Percentiles rank a stretch among this genome's conserved stretches.
Conservation (phyloP, 805 yeast species). For the Starmerella apicola region DNA sequence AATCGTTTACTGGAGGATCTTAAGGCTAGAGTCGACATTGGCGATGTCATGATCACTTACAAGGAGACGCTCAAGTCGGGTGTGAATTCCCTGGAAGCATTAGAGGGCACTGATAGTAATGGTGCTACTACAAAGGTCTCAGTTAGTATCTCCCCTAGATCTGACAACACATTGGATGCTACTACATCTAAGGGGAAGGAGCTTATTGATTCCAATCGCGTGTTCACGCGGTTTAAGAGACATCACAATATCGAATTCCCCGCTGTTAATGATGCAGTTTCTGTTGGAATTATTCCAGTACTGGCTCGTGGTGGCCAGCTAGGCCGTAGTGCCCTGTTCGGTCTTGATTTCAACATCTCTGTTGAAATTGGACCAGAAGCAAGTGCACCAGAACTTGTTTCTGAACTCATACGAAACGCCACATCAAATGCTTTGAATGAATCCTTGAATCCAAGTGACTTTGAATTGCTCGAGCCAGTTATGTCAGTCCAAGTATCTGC, state of each 20-base stretch:
- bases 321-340: conserved; percentile 42
- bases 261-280: conserved; percentile 23
- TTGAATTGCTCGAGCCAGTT: conserved; percentile 69
- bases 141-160: conserved; percentile 1
- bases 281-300: conserved; percentile 29
- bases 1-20: conserved; percentile 70
- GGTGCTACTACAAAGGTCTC: conserved; percentile 11
- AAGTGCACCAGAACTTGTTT: conserved; percentile 30
- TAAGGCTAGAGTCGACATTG: conserved; percentile 68
- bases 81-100: background rate
- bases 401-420: conserved; percentile 37
- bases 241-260: conserved; percentile 25
- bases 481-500: conserved; percentile 65
- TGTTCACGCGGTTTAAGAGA: conserved; percentile 2
- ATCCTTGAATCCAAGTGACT: conserved; percentile 21
- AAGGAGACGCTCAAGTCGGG: conserved; percentile 47
- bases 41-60: conserved; percentile 80
- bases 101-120: background rate
- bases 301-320: conserved; percentile 35
- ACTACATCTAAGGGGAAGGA: background rate
- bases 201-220: conserved; percentile 9
- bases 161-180: background rate
- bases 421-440: conserved; percentile 30
- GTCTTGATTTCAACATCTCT: conserved; percentile 43
- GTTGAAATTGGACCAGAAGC: conserved; percentile 47